Conservation (phyloP, 2,329 filamentous ascomycete species). For the Ophiostoma ulmi region DNA sequence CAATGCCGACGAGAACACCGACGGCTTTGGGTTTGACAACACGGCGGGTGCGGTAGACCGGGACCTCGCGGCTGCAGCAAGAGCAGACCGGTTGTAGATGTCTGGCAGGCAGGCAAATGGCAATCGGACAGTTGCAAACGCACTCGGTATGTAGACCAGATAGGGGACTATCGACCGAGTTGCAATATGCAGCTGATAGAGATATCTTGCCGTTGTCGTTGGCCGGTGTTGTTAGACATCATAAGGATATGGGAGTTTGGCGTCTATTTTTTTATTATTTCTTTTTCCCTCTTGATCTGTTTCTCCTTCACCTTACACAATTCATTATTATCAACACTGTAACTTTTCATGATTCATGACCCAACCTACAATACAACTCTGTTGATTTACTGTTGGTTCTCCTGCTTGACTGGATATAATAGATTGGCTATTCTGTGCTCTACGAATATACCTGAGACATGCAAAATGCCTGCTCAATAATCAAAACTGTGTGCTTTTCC, state of each 20-base stretch:
- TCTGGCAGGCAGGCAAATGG: background rate
- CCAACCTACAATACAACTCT: background rate
- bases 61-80: conserved; percentile 55
- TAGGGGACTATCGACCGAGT: too few species aligned
- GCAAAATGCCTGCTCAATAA: background rate
- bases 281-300: background rate
- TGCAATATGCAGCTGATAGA: background rate
- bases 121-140: background rate
- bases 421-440: conserved; percentile 11
- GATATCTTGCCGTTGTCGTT: background rate
- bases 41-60: conserved; percentile 54
- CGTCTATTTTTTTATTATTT: background rate
- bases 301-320: background rate
- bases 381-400: background rate
- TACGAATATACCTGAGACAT: conserved; percentile 9
- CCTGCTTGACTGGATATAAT: background rate
- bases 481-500: conserved; percentile 5
- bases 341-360: background rate
- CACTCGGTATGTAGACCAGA: too few species aligned
- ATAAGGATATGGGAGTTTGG: conserved; percentile 6
- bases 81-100: conserved; percentile 33
- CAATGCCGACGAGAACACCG: conserved; percentile 30
- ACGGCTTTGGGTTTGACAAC: conserved; percentile 47
- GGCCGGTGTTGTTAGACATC: background rate
- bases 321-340: background rate